These are phyloP conservation scores for Aegilops speltoides DNA, from an alignment of 176 grass and related monocot species.

Conservation along the genomic window DNA sequence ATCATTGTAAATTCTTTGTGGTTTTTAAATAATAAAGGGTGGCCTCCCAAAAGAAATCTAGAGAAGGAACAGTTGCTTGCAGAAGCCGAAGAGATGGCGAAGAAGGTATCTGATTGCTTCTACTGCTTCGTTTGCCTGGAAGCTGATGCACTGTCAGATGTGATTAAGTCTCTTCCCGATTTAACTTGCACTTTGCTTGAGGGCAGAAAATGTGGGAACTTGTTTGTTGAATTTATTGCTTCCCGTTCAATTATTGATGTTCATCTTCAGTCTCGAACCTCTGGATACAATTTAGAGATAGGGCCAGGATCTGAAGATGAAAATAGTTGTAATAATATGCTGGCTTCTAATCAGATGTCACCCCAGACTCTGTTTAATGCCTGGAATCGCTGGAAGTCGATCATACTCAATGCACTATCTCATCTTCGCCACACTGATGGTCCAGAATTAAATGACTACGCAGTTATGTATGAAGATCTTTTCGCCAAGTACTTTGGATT, in stretches of 20 bases:
- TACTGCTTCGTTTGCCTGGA: slow-evolving; percentile 45
- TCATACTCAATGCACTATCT: slow-evolving; percentile 28
- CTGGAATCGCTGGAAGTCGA: slow-evolving; percentile 56
- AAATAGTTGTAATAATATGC: slow-evolving; percentile 18
- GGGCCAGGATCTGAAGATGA: slow-evolving; percentile 26
- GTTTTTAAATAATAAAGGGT: slow-evolving; percentile 51
- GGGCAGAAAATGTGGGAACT: slow-evolving; percentile 31
- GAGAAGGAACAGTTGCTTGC: slow-evolving; percentile 45
- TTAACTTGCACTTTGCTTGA: slow-evolving; percentile 43
- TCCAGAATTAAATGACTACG: not conserved
- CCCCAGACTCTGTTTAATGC: slow-evolving; percentile 42
- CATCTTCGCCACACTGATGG: slow-evolving; percentile 8
- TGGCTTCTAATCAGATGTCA: slow-evolving; percentile 40
- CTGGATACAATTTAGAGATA: slow-evolving; percentile 33
- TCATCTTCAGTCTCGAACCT: slow-evolving; percentile 39
- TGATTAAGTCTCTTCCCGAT: slow-evolving; percentile 30
- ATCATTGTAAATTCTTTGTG: slow-evolving; percentile 56
- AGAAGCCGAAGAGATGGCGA: slow-evolving; percentile 54
- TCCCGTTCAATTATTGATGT: slow-evolving; percentile 56
- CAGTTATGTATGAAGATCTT: slow-evolving; percentile 42
- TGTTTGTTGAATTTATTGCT: slow-evolving; percentile 45
- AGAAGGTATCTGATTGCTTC: slow-evolving; percentile 40
- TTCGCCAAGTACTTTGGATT: slow-evolving; percentile 64
- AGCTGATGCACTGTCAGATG: slow-evolving; percentile 48
- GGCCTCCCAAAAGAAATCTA: slow-evolving; percentile 53